Evolutionary conservation across 352 stramenopile species (phyloP).

Genomic region (Lagenidium sp.): DNA sequence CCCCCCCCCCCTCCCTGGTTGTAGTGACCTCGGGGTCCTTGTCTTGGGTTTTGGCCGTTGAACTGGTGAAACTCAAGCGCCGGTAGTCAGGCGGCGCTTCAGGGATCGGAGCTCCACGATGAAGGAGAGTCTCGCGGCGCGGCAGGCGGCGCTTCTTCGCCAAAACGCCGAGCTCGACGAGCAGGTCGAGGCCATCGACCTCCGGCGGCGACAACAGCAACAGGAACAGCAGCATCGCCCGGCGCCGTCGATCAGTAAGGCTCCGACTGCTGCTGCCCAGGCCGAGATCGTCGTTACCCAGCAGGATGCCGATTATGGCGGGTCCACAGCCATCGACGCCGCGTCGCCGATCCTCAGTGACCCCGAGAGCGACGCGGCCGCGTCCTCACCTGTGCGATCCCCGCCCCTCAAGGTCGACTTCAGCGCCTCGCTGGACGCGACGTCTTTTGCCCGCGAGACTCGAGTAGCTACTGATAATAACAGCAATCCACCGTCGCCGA

Average conservation of each 20-base stretch:
- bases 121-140: slow-evolving; percentile 49
- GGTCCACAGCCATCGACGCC: neutral
- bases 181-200: slow-evolving; percentile 55
- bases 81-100: too few species aligned
- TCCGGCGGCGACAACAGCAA: slow-evolving; percentile 38
- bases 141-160: slow-evolving; percentile 44
- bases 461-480: too few species aligned
- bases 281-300: neutral
- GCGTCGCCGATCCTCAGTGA: neutral
- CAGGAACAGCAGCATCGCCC: neutral
- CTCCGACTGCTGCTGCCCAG: too few species aligned
- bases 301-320: neutral
- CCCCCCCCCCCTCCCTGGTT: too few species aligned
- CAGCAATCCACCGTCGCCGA: too few species aligned
- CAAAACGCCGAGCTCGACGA: slow-evolving; percentile 61
- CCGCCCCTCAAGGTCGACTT: slow-evolving; percentile 37
- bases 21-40: too few species aligned
- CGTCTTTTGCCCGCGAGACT: slow-evolving; percentile 1
- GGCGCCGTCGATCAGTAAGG: neutral
- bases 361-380: neutral
- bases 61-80: too few species aligned
- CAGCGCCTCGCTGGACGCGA: slow-evolving; percentile 45
- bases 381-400: slow-evolving; percentile 1
- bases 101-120: slow-evolving; percentile 15
- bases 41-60: too few species aligned